Evolutionary conservation across 2,329 filamentous ascomycete species (phyloP).

Genomic region (Cyphellophora europaea): DNA sequence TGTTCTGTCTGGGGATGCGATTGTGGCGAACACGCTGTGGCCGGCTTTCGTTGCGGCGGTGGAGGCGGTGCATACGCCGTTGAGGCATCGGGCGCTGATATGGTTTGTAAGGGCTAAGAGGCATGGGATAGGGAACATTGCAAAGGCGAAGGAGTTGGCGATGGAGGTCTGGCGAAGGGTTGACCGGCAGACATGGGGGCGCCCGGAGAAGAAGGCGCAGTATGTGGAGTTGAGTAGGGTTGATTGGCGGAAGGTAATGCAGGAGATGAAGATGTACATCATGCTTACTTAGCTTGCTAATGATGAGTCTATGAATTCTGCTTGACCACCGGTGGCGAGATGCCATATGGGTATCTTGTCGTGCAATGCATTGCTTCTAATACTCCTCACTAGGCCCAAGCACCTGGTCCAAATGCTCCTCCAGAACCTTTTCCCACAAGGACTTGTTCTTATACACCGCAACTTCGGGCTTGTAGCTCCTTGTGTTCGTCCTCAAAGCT

Average conservation of each 20-base stretch:
- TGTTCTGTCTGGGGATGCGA: background rate
- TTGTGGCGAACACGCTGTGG: constrained; percentile 6
- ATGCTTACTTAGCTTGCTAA: constrained; percentile 27
- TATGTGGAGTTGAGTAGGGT: constrained; percentile 1
- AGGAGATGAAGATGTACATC: constrained; percentile 4
- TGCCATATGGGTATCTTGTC: background rate
- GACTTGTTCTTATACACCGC: constrained; percentile 4
- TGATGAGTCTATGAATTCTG: too few species aligned
- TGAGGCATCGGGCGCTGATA: constrained; percentile 6
- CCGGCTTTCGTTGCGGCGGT: constrained; percentile 8
- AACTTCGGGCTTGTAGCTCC: constrained; percentile 2
- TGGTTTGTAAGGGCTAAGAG: constrained; percentile 4
- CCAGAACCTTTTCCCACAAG: constrained; percentile 1
- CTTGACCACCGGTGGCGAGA: too few species aligned
- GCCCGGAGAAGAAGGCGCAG: background rate
- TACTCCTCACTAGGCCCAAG: constrained; percentile 1
- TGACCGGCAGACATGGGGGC: constrained; percentile 1
- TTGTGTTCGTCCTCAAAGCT: constrained; percentile 3
- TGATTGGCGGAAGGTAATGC: constrained; percentile 6
- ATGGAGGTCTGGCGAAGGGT: constrained; percentile 6
- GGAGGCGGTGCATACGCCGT: constrained; percentile 4
- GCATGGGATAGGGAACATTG: constrained; percentile 6
- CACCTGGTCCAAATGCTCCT: constrained; percentile 2
- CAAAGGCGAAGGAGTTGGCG: constrained; percentile 4
- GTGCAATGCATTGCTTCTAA: background rate